Evolutionary conservation across 2,329 filamentous ascomycete species (phyloP), one percentile per base, ranked within the genome.

Genomic region (Diaporthe velutina): DNA sequence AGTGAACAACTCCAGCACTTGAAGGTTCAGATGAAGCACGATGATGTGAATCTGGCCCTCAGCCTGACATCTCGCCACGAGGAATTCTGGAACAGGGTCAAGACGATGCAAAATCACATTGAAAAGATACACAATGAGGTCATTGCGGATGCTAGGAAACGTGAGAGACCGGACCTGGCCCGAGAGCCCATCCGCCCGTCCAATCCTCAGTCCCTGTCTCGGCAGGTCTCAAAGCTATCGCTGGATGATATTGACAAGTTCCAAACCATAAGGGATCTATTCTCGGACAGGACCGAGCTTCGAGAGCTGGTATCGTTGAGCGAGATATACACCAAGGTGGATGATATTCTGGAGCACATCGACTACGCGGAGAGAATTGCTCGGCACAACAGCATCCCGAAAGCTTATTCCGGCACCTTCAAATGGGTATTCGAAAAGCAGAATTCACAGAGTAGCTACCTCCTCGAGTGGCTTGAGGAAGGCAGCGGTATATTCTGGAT

Each of bases 401-500:
- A 22, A 4, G 60, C 40, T 4, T 64, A n/a, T 22, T 10, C 15
- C 15, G 13, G 4, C 4, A 64, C 60, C 3, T 48, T 64, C 10
- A 25, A 33, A 15, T 64, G 60, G 60, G 60, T 48, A 1, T 64
- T 64, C 40, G 40, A 64, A 8, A 48, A 48, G 40, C 2, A 22
- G 1, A 30, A 2, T 22, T 9, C 40, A n/a, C 60, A 45, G 3
- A 13, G 13, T 2, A 48, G 4, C 10, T 2, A 64, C 2, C 40
- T 64, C 48, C 40, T 33, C 3, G 40, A 64, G 40, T 64, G 60
- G 60, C 40, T 64, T 22, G 60, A 64, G 40, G n/a, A 64, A 22
- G 60, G 17, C 13, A 30, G 40, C 10, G 40, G 17, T 7, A 45
- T 64, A 1, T 48, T 64, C 60, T 64, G 60, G 60, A n/a, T 64